Percentiles rank a stretch among this genome's conserved stretches.
Evolutionary conservation across 2,329 filamentous ascomycete genomes (phyloP).

Genomic region (Paramyrothecium roridum): DNA sequence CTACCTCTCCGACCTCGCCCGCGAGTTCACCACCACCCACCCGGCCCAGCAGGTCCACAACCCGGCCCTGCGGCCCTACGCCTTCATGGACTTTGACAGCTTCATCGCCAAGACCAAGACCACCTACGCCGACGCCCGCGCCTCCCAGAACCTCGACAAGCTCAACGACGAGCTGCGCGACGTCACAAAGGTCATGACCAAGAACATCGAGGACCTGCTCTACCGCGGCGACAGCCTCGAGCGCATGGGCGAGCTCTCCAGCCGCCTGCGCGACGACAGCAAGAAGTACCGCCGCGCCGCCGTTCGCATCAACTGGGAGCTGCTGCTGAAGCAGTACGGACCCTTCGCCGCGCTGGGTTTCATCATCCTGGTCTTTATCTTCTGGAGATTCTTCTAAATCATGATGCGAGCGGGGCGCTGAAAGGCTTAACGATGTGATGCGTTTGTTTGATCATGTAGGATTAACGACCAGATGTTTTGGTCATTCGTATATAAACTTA

Average conservation of each 20-base stretch:
- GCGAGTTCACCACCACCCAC: constrained; percentile 90
- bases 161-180: constrained; percentile 96
- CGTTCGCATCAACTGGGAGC: constrained; percentile 96
- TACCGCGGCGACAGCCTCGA: constrained; percentile 94
- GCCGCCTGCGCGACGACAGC: constrained; percentile 82
- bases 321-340: constrained; percentile 94
- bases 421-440: background rate
- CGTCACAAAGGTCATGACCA: constrained; percentile 99
- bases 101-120: constrained; percentile 93
- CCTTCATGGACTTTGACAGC: constrained; percentile 96
- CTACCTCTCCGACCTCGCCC: constrained; percentile 88
- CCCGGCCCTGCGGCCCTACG: constrained; percentile 80
- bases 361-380: constrained; percentile 82
- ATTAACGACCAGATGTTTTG: background rate
- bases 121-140: constrained; percentile 89
- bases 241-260: constrained; percentile 94
- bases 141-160: constrained; percentile 88
- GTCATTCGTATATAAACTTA: background rate
- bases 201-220: constrained; percentile 97
- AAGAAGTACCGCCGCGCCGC: constrained; percentile 92
- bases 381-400: constrained; percentile 86
- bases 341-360: constrained; percentile 80
- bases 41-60: constrained; percentile 68
- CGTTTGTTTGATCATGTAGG: background rate
- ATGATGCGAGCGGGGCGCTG: background rate